Conservation (phyloP, 345 rosid genomes). For the Rhizophora apiculata region DNA sequence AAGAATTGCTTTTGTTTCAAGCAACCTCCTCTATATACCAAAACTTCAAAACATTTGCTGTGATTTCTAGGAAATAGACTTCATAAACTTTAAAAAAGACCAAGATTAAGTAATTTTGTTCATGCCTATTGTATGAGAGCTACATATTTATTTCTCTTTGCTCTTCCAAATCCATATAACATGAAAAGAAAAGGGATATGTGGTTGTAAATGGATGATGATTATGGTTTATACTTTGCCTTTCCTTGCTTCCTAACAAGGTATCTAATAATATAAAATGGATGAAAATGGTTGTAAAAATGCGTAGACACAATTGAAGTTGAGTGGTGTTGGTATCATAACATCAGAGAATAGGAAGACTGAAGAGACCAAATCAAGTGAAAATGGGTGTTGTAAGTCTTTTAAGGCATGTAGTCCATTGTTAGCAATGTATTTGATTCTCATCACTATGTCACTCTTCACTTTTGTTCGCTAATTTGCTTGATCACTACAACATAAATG, state of each 20-base stretch:
- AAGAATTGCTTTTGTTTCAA: no score
- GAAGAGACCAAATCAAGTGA: constrained; percentile 53
- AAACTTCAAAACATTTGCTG: no score
- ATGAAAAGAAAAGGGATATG: not conserved
- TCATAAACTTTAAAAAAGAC: not conserved
- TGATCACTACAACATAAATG: no score
- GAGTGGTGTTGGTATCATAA: constrained; percentile 57
- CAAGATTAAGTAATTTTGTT: not conserved
- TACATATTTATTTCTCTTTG: no score
- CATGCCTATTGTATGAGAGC: not conserved
- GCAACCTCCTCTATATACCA: no score
- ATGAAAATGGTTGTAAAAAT: constrained; percentile 48
- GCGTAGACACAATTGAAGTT: constrained; percentile 65
- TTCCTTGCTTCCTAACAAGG: constrained; percentile 35
- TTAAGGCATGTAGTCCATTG: constrained; percentile 66
- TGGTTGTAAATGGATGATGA: not conserved
- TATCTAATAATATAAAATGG: constrained; percentile 55
- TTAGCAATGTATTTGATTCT: constrained; percentile 25
- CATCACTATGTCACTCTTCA: no score
- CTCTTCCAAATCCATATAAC: not conserved
- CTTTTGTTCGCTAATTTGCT: no score
- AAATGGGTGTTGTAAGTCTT: constrained; percentile 67
- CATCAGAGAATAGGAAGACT: constrained; percentile 57
- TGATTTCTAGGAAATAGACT: no score
- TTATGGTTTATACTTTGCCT: not conserved